Evolutionary conservation across 2,329 filamentous ascomycete species (phyloP), one percentile per base, ranked within the genome.

Genomic region (Xylariomycetidae sp.): DNA sequence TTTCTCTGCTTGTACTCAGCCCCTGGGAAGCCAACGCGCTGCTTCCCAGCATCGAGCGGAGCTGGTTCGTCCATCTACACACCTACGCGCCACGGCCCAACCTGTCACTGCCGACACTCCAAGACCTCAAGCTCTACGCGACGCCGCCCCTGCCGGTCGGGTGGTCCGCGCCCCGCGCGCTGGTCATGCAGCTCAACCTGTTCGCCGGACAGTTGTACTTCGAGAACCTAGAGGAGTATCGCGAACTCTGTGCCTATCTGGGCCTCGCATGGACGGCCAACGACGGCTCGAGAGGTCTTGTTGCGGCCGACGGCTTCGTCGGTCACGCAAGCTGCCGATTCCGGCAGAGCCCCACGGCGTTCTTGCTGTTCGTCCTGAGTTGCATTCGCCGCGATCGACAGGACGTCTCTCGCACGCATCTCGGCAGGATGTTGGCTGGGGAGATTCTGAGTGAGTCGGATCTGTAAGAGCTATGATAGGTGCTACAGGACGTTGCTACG

Each of bases 151-250:
- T 7, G 10, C 22, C 38, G 13, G 16, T 25, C 17, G 10, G 17
- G 16, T 37, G 39, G 8, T 17, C 14, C 9, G 29, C 46, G 9
- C 39, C 50, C 8, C 34, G 29, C 18, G 13, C 19, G 0, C 35
- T 47, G 13, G 32, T 47, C n/a, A 39, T 37, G 6, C 63, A 74
- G 35, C 63, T 86, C 0, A 80, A 82, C 26, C 56, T 86, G 0
- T 85, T 87, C 34, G 64, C 82, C 0, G 82, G 82, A 0, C 77
- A 82, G 34, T 61, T 85, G 0, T 86, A 85, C 43, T 60, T 85
- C 8, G 53, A 50, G 0, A 67, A 62, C 0, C 72, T 65, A 26
- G 37, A 57, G 0, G 70, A 83, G 33, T 87, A 85, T 40, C 41
- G 51, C 0, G 50, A 59, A 1, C 48, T 70, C 0, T 80, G 76